Evolutionary conservation across 75 land plant species (phyloP), one percentile per base, ranked within the genome.

Genomic region (Chamaecyparis obtusa): DNA sequence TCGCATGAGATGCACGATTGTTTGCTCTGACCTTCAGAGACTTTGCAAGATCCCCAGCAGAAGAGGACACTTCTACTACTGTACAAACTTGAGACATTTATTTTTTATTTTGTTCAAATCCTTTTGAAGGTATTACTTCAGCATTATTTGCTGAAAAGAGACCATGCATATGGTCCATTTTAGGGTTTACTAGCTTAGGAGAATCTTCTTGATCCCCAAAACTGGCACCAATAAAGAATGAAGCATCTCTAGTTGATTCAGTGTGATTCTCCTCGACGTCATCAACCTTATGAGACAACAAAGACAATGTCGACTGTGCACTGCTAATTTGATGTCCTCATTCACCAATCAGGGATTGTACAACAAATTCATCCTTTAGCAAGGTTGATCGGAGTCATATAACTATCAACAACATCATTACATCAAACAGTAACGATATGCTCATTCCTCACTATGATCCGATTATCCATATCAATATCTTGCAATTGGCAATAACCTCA

Each of bases 291-390:
- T 5, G 7, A 46, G 84, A 83, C 14, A 10, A 48, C 35, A 87
- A 89, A 54, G 85, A 87, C 44, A 89, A 78, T 3, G 51, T 55
- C 17, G 87, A 89, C 1, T 51, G 4, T 9, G 90, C 90, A 57
- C 90, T 89, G n/a, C n/a, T n/a, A n/a, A n/a, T n/a, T n/a, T n/a
- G n/a, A n/a, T n/a, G n/a, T n/a, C n/a, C n/a, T n/a, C n/a, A n/a
- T n/a, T n/a, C n/a, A n/a, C n/a, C n/a, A n/a, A n/a, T n/a, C n/a
- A n/a, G n/a, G n/a, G n/a, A n/a, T n/a, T n/a, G n/a, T n/a, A n/a
- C n/a, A n/a, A n/a, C n/a, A n/a, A n/a, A n/a, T n/a, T n/a, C n/a
- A n/a, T n/a, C n/a, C n/a, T n/a, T n/a, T n/a, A n/a, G n/a, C n/a
- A n/a, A n/a, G n/a, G n/a, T n/a, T n/a, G n/a, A n/a, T n/a, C n/a